phyloP scores from a whole-genome alignment of 202 grass and related monocot species.

The Musa balbisiana region DNA sequence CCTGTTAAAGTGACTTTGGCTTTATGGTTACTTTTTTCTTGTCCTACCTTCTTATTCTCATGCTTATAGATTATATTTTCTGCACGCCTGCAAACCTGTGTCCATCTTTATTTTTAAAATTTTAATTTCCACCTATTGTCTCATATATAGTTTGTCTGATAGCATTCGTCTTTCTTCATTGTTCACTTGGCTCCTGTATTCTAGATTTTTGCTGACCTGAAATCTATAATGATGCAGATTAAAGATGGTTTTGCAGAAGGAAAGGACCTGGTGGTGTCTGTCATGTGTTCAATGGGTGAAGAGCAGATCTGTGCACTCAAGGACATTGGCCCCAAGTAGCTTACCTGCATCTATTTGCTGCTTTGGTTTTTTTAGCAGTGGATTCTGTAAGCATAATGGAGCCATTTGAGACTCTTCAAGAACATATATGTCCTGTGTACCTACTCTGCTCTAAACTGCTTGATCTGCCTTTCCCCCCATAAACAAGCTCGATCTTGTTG shows the following conservation, averaged over 20 bases:
- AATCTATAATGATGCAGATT: conserved; percentile 29
- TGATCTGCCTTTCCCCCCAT: neutral
- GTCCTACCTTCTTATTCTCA: no score
- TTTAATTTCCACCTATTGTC: no score
- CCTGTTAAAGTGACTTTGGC: neutral
- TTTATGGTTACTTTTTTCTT: no score
- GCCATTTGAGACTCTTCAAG: conserved; percentile 6
- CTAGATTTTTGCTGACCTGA: neutral
- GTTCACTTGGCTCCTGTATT: no score
- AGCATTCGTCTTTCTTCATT: no score
- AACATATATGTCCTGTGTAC: neutral
- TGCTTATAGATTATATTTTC: no score
- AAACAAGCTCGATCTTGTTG: neutral
- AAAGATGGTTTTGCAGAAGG: conserved; percentile 48
- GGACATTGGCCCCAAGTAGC: conserved; percentile 34
- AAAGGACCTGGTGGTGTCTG: conserved; percentile 53
- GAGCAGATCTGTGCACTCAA: conserved; percentile 57
- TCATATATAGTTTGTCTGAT: no score
- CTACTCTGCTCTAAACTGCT: neutral
- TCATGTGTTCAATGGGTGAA: conserved; percentile 67
- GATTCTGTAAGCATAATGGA: neutral
- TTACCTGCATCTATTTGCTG: neutral
- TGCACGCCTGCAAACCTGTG: no score
- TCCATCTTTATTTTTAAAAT: no score
- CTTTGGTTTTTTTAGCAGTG: neutral